A percentile compares a stretch with the other conserved stretches of the same genome.
Evolutionary conservation across 495 filamentous ascomycete species (phyloP).

Genomic region (Amniculicola lignicola): DNA sequence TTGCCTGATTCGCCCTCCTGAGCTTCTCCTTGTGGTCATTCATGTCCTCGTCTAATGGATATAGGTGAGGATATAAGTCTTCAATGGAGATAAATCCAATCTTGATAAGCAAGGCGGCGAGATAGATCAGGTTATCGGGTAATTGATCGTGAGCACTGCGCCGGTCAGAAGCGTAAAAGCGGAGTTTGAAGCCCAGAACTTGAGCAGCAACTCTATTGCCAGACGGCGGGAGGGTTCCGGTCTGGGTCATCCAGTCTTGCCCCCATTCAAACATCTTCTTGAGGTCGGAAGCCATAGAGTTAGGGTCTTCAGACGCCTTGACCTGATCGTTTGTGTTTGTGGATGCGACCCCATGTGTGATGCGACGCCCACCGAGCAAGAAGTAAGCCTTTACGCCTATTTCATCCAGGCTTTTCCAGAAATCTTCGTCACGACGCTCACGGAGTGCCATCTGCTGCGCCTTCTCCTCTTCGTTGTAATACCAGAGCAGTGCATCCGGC

Average conservation of each 20-base stretch:
- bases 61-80: conserved; percentile 90
- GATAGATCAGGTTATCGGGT: conserved; percentile 86
- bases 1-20: conserved; percentile 74
- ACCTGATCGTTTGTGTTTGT: neutral
- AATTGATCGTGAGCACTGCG: conserved; percentile 66
- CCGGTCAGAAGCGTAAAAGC: conserved; percentile 77
- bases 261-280: conserved; percentile 45
- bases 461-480: conserved; percentile 63
- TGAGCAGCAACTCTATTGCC: conserved; percentile 92
- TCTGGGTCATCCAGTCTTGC: conserved; percentile 69
- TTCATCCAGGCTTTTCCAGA: conserved; percentile 57
- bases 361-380: conserved; percentile 51
- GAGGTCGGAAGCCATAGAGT: conserved; percentile 16
- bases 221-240: conserved; percentile 72
- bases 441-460: conserved; percentile 48
- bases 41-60: conserved; percentile 82
- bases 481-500: conserved; percentile 59
- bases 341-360: conserved; percentile 24
- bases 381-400: conserved; percentile 68
- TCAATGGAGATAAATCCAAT: conserved; percentile 94
- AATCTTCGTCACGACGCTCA: conserved; percentile 64
- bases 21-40: conserved; percentile 60
- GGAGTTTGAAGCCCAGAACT: conserved; percentile 93
- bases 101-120: conserved; percentile 90
- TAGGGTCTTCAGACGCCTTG: conserved; percentile 16